Evolutionary conservation across 805 yeast species (phyloP).

Genomic region (Candida sithepensis): DNA sequence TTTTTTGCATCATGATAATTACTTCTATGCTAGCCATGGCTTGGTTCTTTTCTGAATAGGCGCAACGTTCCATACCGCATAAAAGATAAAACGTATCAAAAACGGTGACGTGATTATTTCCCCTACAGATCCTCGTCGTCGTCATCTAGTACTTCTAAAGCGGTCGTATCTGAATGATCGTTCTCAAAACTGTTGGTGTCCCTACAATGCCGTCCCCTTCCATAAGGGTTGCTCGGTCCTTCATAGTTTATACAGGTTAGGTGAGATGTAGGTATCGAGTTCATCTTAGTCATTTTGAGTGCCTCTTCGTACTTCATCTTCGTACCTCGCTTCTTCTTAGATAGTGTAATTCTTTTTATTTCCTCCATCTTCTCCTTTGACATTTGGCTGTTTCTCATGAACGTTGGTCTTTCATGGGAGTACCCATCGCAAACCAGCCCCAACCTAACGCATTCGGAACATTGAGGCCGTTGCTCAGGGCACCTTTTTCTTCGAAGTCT

Average conservation of each 20-base stretch:
- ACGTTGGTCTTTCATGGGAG: constrained; percentile 45
- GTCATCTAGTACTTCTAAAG: too few relatives aligned
- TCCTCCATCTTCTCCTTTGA: constrained; percentile 47
- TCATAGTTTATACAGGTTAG: background rate
- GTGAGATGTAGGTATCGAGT: background rate
- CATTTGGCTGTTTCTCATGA: constrained; percentile 41
- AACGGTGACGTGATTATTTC: too few relatives aligned
- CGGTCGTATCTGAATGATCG: too few relatives aligned
- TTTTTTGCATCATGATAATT: background rate
- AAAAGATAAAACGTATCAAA: too few relatives aligned
- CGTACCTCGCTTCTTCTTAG: constrained; percentile 36
- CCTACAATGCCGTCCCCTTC: too few relatives aligned
- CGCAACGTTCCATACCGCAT: too few relatives aligned
- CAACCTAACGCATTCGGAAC: constrained; percentile 55
- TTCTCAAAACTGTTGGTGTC: background rate
- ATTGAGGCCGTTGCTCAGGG: constrained; percentile 59
- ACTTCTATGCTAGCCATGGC: background rate
- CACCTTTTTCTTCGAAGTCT: constrained; percentile 70
- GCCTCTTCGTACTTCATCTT: constrained; percentile 20
- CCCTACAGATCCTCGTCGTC: background rate
- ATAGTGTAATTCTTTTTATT: constrained; percentile 39
- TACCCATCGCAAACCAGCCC: constrained; percentile 60
- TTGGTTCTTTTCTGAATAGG: background rate
- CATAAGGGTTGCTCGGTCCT: too few relatives aligned
- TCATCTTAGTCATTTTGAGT: constrained; percentile 3